Base-by-base conservation (phyloP, 202 grass and related monocot genomes). In the Bolboschoenoplectus hybrid region DNA sequence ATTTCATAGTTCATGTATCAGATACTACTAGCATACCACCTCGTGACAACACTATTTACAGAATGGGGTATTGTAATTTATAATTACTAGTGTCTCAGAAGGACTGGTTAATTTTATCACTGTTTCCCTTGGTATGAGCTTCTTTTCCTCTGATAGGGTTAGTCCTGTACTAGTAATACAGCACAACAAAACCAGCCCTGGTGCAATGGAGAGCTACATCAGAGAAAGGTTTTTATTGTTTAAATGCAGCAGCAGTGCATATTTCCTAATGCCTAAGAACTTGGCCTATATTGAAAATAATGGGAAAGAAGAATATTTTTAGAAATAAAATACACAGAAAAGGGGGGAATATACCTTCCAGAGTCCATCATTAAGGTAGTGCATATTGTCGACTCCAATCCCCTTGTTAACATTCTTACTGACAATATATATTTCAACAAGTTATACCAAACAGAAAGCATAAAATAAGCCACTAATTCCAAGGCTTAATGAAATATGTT, bases 331-430 rank as follows among this genome's bases (percentile, higher is more conserved):
- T 13, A 79, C 9, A 82, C 7, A 53, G 39, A 78, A 60, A 14
- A 53, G 3, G 67, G 62, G 62, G 62, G 62, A 20, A 85, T 41
- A 84, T 26, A 97, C 94, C 94, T 97, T 97, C 94, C 94, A 97
- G 49, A 97, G 73, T n/a, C 94, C 94, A 80, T 97, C 94, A 82
- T 97, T 97, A 12, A 97, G 89, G 81, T 97, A 97, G 86, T 97
- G 94, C 94, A 97, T 94, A 63, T 92, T 97, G 80, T 97, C 94
- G 57, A 97, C 94, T 84, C 92, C 94, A 92, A 97, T 97, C 77
- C 94, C 94, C 81, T 97, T 97, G 87, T 97, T 97, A 80, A 94
- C 89, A 85, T 91, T 90, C 76, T 72, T 92, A 82, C 94, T 97
- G 83, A 76, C 90, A 86, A 72, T 72, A 67, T 88, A 12, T 70